Conservation (phyloP, 768 basidiomycete species). For the Tricholoma terreum region DNA sequence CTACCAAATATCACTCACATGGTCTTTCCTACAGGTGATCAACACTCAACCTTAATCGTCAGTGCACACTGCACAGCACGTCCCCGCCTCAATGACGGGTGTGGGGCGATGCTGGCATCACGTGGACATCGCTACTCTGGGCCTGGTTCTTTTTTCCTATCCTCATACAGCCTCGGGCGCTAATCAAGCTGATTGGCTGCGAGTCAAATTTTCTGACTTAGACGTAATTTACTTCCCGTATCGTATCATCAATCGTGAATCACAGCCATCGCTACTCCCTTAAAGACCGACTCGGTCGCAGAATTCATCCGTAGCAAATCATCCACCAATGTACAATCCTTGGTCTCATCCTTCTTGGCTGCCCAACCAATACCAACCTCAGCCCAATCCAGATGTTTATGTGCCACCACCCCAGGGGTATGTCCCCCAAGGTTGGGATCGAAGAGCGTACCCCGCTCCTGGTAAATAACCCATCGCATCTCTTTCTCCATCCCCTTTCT, state of each 20-base stretch:
- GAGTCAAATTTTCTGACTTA: no score
- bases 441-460: background rate
- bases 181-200: no score
- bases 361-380: background rate
- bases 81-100: no score
- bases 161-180: no score
- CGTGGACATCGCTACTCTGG: no score
- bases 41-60: no score
- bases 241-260: background rate
- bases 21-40: no score
- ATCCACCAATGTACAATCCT: conserved; percentile 1
- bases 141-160: no score
- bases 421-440: background rate
- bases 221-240: background rate
- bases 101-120: no score
- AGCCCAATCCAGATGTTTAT: background rate
- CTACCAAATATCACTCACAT: no score
- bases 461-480: background rate
- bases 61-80: no score
- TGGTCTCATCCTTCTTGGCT: conserved; percentile 11
- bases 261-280: background rate
- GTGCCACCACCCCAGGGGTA: background rate
- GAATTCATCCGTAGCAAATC: background rate
- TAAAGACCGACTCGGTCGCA: background rate
- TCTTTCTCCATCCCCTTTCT: background rate